A percentile compares a stretch with the other conserved stretches of the same genome.
These are phyloP conservation scores for Pythium scleroteichum DNA, from an alignment of 352 stramenopile genomes.

Conservation along the genomic window DNA sequence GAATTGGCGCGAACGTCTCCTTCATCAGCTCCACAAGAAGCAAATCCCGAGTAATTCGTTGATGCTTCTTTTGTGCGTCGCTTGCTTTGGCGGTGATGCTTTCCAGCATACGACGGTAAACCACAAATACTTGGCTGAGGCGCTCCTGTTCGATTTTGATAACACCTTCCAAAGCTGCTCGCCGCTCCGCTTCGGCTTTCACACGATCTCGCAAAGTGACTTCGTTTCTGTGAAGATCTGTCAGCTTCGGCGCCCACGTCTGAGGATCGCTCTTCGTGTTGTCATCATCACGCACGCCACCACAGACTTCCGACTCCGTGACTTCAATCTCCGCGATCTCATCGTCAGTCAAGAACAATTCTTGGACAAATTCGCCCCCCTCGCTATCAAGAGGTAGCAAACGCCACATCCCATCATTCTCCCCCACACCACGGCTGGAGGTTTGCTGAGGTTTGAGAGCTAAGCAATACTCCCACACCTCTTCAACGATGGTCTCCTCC, in stretches of 20 bases:
- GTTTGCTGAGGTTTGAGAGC: slow-evolving; percentile 27
- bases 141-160: slow-evolving; percentile 76
- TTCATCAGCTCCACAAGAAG: slow-evolving; percentile 68
- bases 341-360: slow-evolving; percentile 54
- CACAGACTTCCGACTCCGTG: slow-evolving; percentile 63
- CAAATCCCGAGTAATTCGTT: slow-evolving; percentile 59
- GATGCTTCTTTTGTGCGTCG: slow-evolving; percentile 53
- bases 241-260: slow-evolving; percentile 52
- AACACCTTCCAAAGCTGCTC: slow-evolving; percentile 62
- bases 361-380: slow-evolving; percentile 52
- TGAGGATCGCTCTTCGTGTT: slow-evolving; percentile 10
- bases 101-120: slow-evolving; percentile 63
- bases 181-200: slow-evolving; percentile 52
- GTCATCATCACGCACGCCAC: slow-evolving; percentile 20
- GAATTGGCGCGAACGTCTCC: slow-evolving; percentile 66
- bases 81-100: slow-evolving; percentile 46
- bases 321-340: slow-evolving; percentile 67
- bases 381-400: slow-evolving; percentile 55
- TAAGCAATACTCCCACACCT: slow-evolving; percentile 26
- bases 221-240: slow-evolving; percentile 57
- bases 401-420: slow-evolving; percentile 46
- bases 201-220: slow-evolving; percentile 51
- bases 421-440: slow-evolving; percentile 34
- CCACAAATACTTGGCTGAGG: slow-evolving; percentile 48
- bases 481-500: slow-evolving; percentile 21